Evolutionary conservation across 352 stramenopile genomes (phyloP).

Genomic region (Globisporangium nagaii): DNA sequence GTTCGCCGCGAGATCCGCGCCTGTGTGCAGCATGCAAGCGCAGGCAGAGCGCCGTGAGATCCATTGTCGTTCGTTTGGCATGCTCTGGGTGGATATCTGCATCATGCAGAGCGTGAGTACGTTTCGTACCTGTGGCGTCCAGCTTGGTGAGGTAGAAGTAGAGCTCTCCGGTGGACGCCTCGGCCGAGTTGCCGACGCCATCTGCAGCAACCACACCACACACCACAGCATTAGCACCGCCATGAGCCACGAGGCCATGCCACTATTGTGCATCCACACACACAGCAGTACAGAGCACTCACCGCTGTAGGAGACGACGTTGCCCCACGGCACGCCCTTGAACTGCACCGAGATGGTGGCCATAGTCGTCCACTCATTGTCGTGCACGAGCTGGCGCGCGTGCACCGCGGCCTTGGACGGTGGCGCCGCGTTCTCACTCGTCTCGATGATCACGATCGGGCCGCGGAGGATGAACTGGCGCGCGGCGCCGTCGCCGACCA

Average conservation of each 20-base stretch:
- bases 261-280: neutral
- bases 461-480: slow-evolving; percentile 4
- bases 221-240: neutral
- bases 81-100: too few species aligned
- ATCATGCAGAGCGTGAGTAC: neutral
- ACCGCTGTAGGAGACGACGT: slow-evolving; percentile 70
- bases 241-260: too few species aligned
- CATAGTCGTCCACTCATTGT: slow-evolving; percentile 61
- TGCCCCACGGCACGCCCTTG: slow-evolving; percentile 43
- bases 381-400: slow-evolving; percentile 56
- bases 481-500: slow-evolving; percentile 1
- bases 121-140: slow-evolving; percentile 34
- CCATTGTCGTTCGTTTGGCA: neutral
- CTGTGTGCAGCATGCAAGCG: slow-evolving; percentile 4
- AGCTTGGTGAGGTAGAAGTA: slow-evolving; percentile 69
- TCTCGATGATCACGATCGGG: slow-evolving; percentile 2
- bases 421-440: neutral
- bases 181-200: slow-evolving; percentile 36
- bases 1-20: slow-evolving; percentile 45
- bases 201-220: slow-evolving; percentile 23
- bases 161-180: slow-evolving; percentile 49
- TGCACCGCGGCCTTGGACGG: slow-evolving; percentile 25
- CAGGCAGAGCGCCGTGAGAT: too few species aligned
- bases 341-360: slow-evolving; percentile 59
- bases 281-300: neutral